A percentile compares a stretch with the other conserved stretches of the same genome.
These are phyloP conservation scores for Chloropicon primus DNA, from an alignment of 139 green algal species.

Conservation along the genomic window DNA sequence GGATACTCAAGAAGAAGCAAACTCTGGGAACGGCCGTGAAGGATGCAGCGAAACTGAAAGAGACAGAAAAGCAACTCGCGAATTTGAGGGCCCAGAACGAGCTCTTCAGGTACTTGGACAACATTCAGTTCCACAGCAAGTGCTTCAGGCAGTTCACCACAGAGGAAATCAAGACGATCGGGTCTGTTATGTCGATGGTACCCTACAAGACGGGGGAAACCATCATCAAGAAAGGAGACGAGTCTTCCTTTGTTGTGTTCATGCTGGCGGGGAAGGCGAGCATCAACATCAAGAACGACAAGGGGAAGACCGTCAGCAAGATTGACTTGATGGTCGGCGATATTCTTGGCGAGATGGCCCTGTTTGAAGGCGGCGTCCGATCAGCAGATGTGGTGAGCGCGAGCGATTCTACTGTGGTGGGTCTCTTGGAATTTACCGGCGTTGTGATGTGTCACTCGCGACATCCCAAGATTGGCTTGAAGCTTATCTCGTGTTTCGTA, in stretches of 20 bases:
- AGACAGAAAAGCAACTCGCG: background rate
- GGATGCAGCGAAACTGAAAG: background rate
- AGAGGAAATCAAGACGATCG: background rate
- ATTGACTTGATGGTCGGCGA: background rate
- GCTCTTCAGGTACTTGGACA: background rate
- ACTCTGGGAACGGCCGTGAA: background rate
- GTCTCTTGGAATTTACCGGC: background rate
- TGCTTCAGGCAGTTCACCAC: background rate
- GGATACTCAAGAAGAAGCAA: background rate
- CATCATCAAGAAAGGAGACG: background rate
- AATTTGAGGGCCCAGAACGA: background rate
- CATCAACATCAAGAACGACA: background rate
- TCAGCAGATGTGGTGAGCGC: background rate
- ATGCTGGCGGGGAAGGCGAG: background rate
- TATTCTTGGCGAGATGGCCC: background rate
- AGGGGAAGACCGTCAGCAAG: background rate
- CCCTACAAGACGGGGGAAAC: background rate
- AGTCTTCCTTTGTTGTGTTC: background rate
- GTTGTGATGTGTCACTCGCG: background rate
- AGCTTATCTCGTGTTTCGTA: background rate
- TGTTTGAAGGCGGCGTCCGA: background rate
- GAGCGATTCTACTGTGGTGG: background rate
- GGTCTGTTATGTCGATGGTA: background rate
- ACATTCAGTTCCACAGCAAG: background rate
- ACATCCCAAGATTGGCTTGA: background rate